These are phyloP conservation scores for Aspergillus japonicus DNA, from an alignment of 2,329 filamentous ascomycete species.

Conservation along the genomic window DNA sequence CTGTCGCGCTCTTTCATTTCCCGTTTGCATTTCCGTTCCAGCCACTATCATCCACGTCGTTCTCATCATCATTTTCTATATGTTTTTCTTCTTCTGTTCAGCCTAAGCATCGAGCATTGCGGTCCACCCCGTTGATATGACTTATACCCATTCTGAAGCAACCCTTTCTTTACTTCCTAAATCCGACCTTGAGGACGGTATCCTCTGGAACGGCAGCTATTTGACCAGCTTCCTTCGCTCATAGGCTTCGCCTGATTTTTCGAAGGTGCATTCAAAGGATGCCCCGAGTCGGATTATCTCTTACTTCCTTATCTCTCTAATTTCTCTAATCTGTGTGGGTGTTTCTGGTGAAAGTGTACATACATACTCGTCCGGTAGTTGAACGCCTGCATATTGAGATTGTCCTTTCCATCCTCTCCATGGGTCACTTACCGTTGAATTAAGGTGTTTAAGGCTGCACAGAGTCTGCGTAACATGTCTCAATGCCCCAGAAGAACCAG, in stretches of 20 bases:
- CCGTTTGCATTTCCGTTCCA: neutral
- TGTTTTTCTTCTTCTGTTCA: neutral
- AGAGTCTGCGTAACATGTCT: neutral
- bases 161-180: constrained; percentile 1
- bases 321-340: neutral
- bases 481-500: neutral
- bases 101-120: constrained; percentile 15
- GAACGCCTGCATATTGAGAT: neutral
- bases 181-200: neutral
- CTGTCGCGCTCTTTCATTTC: constrained; percentile 2
- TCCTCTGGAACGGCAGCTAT: neutral
- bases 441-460: neutral
- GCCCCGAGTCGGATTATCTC: neutral
- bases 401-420: neutral
- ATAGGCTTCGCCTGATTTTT: no score
- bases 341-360: constrained; percentile 1
- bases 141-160: constrained; percentile 18
- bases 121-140: constrained; percentile 5
- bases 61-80: neutral
- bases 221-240: neutral
- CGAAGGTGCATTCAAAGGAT: neutral
- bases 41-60: neutral
- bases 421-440: neutral
- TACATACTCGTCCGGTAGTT: neutral
- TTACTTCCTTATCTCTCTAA: neutral